These are phyloP conservation scores for Bolboschoenoplectus hybrid DNA, from an alignment of 202 grass and related monocot species.

Conservation along the genomic window DNA sequence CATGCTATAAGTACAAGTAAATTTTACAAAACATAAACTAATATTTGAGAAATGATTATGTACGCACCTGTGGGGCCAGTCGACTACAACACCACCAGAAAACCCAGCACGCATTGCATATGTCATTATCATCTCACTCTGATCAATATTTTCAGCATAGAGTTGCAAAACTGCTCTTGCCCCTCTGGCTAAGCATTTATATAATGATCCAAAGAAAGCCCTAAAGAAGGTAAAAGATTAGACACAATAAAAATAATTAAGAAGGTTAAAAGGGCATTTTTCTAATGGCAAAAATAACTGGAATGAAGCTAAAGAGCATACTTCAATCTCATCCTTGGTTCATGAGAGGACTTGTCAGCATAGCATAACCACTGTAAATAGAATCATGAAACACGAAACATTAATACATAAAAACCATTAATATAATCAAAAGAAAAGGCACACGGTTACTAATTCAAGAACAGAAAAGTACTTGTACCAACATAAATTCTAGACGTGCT, in stretches of 20 bases:
- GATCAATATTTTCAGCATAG: conserved; percentile 94
- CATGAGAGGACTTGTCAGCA: conserved; percentile 84
- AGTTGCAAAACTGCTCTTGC: conserved; percentile 92
- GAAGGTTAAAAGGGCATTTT: conserved; percentile 20
- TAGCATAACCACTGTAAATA: conserved; percentile 86
- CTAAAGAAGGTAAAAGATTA: conserved; percentile 47
- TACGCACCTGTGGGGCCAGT: conserved; percentile 70
- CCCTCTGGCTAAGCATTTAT: conserved; percentile 94
- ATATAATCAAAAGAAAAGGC: conserved; percentile 13
- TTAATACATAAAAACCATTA: neutral
- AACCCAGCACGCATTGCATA: conserved; percentile 97
- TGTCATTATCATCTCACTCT: conserved; percentile 96
- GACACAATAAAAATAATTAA: conserved; percentile 21
- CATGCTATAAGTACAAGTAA: conserved; percentile 18
- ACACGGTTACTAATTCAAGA: conserved; percentile 14
- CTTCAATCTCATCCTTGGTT: conserved; percentile 88
- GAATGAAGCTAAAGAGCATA: conserved; percentile 41
- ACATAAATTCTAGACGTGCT: neutral
- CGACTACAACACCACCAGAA: conserved; percentile 87
- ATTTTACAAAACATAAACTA: neutral
- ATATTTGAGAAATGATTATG: neutral
- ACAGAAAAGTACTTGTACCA: neutral
- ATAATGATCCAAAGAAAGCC: conserved; percentile 96
- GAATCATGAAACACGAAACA: conserved; percentile 31
- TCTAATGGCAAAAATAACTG: neutral